Evolutionary conservation across 148 eudicot species (phyloP), one percentile per base, ranked within the genome.

Genomic region (Vaccinium darrowii): DNA sequence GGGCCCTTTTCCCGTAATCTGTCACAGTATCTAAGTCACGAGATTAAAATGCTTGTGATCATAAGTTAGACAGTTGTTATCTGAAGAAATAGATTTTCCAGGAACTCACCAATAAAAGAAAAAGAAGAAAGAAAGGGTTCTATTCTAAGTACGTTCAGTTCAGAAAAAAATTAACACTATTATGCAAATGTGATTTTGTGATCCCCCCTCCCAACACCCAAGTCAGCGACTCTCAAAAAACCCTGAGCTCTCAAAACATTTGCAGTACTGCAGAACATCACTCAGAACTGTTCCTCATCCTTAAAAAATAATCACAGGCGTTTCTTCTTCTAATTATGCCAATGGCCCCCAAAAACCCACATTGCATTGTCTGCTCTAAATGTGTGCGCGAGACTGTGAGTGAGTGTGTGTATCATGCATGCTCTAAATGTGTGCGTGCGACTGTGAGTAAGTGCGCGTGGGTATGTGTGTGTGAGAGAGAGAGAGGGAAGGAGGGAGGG

Each of bases 401-500:
- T 58, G 23, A 60, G 65, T 60, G 7, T 33, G 36, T 33, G 36
- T 33, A 33, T 33, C 36, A 33, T 3, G 36, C 36, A 33, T 33
- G 36, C 36, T 33, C 36, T 33, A 33, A 33, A 33, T 23, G 25
- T 62, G 27, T 62, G 10, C 0, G 27, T n/a, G 69, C 58, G 14
- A 25, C 14, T 30, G 15, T 39, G 4, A n/a, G 47, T 4, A 13
- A 4, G 51, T 47, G 76, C 6, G 84, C 25, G 84, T 27, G 84
- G 0, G 77, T 51, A 50, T 50, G 86, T 30, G 82, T 49, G 54
- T 9, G 18, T 19, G 67, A 0, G 12, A 0, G 27, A 1, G 72
- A 0, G 73, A 1, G 36, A 0, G 63, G 4, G 72, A 10, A 36
- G 53, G 87, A 81, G 84, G 71, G 80, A 89, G 84, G 80, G 74